These are phyloP conservation scores for Hevea brasiliensis DNA, from an alignment of 345 rosid species.

Conservation along the genomic window DNA sequence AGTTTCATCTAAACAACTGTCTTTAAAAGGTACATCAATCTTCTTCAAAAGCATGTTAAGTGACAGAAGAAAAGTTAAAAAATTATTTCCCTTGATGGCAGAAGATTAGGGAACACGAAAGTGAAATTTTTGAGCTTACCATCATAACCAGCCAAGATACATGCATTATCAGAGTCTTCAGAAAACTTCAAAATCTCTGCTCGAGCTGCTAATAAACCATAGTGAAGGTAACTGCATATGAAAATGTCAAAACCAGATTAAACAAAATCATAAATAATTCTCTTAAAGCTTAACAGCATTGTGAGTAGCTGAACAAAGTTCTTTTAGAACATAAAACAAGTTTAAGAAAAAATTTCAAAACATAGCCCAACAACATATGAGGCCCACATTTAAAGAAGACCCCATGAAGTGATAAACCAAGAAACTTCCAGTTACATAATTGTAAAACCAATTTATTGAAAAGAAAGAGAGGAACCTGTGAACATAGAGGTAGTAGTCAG, in stretches of 20 bases:
- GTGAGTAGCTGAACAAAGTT: not conserved
- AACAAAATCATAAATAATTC: slow-evolving; percentile 1
- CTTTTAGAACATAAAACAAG: not conserved
- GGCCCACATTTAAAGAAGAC: not conserved
- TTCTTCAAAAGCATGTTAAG: not conserved
- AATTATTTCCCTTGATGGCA: not conserved
- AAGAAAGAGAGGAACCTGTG: slow-evolving; percentile 60
- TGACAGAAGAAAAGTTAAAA: not conserved
- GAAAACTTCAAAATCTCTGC: slow-evolving; percentile 80
- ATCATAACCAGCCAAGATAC: slow-evolving; percentile 74
- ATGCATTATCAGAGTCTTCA: slow-evolving; percentile 68
- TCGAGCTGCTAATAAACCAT: slow-evolving; percentile 95
- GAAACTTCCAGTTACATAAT: not conserved
- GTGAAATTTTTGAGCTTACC: slow-evolving; percentile 46
- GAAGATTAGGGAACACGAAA: not conserved
- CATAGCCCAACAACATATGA: not conserved
- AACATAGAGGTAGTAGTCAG: slow-evolving; percentile 82
- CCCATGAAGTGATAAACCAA: not conserved
- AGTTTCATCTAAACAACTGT: not conserved
- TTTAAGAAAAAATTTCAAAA: not conserved
- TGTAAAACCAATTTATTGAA: slow-evolving; percentile 10
- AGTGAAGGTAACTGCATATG: slow-evolving; percentile 75
- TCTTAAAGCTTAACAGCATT: not conserved
- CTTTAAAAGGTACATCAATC: not conserved
- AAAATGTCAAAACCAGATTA: slow-evolving; percentile 26